These are phyloP conservation scores for Platanus orientalis DNA, from an alignment of 164 flowering plant genomes.

Conservation along the genomic window DNA sequence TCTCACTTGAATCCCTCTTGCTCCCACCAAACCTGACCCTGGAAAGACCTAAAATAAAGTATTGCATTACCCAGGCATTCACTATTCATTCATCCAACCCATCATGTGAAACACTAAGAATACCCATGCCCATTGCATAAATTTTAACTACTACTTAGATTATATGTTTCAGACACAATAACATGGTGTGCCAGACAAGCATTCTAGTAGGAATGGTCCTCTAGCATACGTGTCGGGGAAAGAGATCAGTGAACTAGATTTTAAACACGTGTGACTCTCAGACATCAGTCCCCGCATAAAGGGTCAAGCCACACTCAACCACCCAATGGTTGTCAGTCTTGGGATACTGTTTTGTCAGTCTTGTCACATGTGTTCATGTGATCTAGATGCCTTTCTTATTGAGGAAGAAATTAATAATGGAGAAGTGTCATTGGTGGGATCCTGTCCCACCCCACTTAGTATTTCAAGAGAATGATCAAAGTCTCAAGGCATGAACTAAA, in stretches of 20 bases:
- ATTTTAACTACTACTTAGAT: background rate
- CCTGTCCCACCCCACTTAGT: too few relatives aligned
- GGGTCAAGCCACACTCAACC: background rate
- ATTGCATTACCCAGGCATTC: too few relatives aligned
- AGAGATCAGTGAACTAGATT: background rate
- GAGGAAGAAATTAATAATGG: background rate
- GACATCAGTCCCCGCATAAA: constrained; percentile 8
- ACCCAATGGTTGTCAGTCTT: background rate
- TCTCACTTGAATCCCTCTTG: constrained; percentile 27
- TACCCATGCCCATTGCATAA: background rate
- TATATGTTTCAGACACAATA: background rate
- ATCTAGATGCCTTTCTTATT: background rate
- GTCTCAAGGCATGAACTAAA: too few relatives aligned
- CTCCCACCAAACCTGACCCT: constrained; percentile 35
- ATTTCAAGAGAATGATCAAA: too few relatives aligned
- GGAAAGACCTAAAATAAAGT: background rate
- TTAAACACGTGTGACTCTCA: background rate
- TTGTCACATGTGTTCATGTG: background rate
- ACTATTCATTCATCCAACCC: background rate
- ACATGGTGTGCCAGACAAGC: background rate
- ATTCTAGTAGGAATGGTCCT: background rate
- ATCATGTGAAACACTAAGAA: background rate
- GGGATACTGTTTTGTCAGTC: background rate
- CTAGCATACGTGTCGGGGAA: background rate
- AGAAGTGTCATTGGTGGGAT: too few relatives aligned